Base-by-base conservation (phyloP, 129 eudicot species). In the Lactuca sativa region DNA sequence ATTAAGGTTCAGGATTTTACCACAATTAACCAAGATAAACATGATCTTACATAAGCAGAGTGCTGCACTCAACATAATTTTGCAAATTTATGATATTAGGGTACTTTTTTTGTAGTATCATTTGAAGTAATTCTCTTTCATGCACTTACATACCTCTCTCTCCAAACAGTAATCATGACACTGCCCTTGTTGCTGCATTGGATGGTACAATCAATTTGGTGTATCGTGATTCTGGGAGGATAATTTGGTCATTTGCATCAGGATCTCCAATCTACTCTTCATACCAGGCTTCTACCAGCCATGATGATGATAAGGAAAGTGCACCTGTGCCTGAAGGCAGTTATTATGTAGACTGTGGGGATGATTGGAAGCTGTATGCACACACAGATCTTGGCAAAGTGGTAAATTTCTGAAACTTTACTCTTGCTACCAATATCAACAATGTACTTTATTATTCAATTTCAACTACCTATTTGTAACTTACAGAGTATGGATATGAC, bases 211-310 rank as follows among this genome's bases (percentile, higher is more conserved):
- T 93, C 56, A 70, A 78, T 78, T 59, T 89, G 75, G 67, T 86
- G 72, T 88, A 85, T 36, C 84, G 72, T 31, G 78, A 78, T 57
- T 81, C 96, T 9, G 64, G 75, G 58, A 86, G 82, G 79, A 72
- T 82, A 10, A 71, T 93, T 52, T 93, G 97, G 98, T 93, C 98
- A 44, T 83, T 86, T 76, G 56, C 90, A 56, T 82, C 98, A 59
- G 97, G 98, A 38, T 68, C 81, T 3, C 64, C 89, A 64, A 85
- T 93, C 52, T 93, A 93, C 87, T 84, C 91, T 67, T 89, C 98
- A 10, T 87, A 82, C 77, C 98, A 89, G 69, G 83, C 92, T 70
- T 82, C 92, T 41, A 43, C 70, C 48, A 58, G 48, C 49, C 75
- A 75, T 36, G 75, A 80, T 73, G 73, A 72, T 12, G 84, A 81